Percentiles rank a stretch among this genome's conserved stretches.
These are phyloP conservation scores for Russula sp. DNA, from an alignment of 768 basidiomycete species.

Conservation along the genomic window DNA sequence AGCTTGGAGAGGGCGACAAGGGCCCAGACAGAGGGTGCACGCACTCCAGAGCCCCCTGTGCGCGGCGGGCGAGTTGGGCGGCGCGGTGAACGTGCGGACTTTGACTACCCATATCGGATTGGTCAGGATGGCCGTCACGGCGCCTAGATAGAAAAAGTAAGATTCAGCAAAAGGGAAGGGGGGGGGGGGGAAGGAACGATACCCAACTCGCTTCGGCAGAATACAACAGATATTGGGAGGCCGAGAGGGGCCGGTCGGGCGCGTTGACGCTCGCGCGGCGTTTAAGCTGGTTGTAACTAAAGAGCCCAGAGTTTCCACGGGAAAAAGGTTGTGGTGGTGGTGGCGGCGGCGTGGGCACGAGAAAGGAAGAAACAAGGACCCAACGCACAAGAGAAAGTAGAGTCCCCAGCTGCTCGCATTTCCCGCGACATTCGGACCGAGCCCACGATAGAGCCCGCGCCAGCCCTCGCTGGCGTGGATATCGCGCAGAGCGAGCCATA, in stretches of 20 bases:
- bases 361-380: not conserved
- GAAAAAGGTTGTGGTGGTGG: too few species aligned
- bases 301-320: too few species aligned
- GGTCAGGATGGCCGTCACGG: conserved; percentile 87
- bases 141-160: conserved; percentile 49
- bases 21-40: conserved; percentile 26
- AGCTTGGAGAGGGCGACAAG: not conserved
- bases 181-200: conserved; percentile 22
- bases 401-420: conserved; percentile 97
- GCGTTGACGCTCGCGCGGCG: conserved; percentile 66
- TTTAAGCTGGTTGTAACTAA: conserved; percentile 92
- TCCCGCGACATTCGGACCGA: conserved; percentile 86
- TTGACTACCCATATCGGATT: conserved; percentile 98
- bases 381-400: conserved; percentile 92
- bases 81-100: conserved; percentile 92
- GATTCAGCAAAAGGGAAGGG: not conserved
- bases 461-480: conserved; percentile 74
- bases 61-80: conserved; percentile 54
- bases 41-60: conserved; percentile 78
- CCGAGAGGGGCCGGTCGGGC: conserved; percentile 58
- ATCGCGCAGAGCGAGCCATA: conserved; percentile 66
- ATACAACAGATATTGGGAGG: conserved; percentile 77
- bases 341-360: not conserved
- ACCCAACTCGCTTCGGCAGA: conserved; percentile 95
- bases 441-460: conserved; percentile 84